Evolutionary conservation across 345 rosid species (phyloP), one percentile per base, ranked within the genome.

Genomic region (Viola odorata): DNA sequence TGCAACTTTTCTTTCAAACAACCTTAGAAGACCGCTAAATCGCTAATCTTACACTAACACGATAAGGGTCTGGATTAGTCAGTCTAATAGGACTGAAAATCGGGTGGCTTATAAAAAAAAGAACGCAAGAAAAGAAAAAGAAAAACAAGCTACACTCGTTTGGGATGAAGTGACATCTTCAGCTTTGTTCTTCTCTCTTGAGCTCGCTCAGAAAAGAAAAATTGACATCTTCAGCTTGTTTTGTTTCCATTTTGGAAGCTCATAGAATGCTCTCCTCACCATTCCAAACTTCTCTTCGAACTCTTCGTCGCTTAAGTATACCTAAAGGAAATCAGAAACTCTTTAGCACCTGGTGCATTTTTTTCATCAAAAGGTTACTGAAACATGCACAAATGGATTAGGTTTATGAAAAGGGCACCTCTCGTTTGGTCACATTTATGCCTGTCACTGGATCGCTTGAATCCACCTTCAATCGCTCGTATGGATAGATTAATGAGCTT

Each of bases 231-330:
- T 88, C 61, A 88, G 80, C 73, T 85, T 85, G 82, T 85, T 77
- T 76, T 82, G 88, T 64, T 64, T 80, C 95, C 95, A 88, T 61
- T 83, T 88, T 23, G 95, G 81, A 65, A 85, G 84, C 70, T 45
- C 57, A 51, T 78, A 80, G 69, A 88, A 88, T 12, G 78, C 65
- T 7, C 45, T 7, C 71, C 71, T 82, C 0, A 65, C 48, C 81
- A 85, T 82, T 69, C 68, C 63, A 32, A 88, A 77, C 54, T 68
- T 80, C 76, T 78, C 87, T 64, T 67, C 60, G 48, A 88, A 85
- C 75, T 88, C 96, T 50, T 56, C 71, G 10, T 75, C 71, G 7
- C 84, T 68, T 51, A 88, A 67, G 73, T 88, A 83, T 11, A 78
- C 83, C 96, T 88, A 65, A 48, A 68, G 17, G 32, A 23, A 23